A percentile compares a stretch with the other conserved stretches of the same genome.
Conservation (phyloP, 345 rosid genomes). For the Litchi chinensis region DNA sequence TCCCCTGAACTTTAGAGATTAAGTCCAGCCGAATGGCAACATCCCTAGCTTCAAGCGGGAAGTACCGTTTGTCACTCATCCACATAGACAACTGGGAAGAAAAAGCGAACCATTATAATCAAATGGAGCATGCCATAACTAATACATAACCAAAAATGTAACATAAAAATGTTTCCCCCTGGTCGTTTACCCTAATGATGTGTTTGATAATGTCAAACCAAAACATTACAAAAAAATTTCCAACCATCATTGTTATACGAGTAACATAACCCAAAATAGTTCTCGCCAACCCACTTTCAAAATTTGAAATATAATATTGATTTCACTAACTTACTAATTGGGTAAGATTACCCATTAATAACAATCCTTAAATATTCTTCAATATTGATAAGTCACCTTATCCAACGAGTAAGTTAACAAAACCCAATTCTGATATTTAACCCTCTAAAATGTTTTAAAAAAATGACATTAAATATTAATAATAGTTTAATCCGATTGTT, state of each 20-base stretch:
- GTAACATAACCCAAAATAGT: neutral
- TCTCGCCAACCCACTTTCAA: too few relatives aligned
- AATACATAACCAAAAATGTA: neutral
- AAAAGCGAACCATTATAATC: neutral
- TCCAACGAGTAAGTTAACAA: too few relatives aligned
- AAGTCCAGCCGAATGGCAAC: conserved; percentile 45
- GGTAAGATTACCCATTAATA: too few relatives aligned
- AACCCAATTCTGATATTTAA: too few relatives aligned
- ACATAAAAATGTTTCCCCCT: neutral
- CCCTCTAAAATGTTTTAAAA: too few relatives aligned
- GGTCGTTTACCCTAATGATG: neutral
- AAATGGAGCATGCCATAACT: neutral
- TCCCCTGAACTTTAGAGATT: conserved; percentile 36
- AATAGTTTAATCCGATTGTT: neutral
- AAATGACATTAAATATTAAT: too few relatives aligned
- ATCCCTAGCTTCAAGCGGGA: conserved; percentile 19
- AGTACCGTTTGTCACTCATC: conserved; percentile 42
- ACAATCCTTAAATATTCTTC: too few relatives aligned
- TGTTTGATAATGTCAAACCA: neutral
- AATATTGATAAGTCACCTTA: too few relatives aligned
- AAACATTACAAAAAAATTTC: too few relatives aligned
- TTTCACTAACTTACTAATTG: too few relatives aligned
- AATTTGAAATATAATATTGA: too few relatives aligned
- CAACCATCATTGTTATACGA: neutral
- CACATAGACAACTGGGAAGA: conserved; percentile 41